Evolutionary conservation across 2,329 filamentous ascomycete species (phyloP), one percentile per base, ranked within the genome.

Genomic region (Stagonosporopsis tanaceti): DNA sequence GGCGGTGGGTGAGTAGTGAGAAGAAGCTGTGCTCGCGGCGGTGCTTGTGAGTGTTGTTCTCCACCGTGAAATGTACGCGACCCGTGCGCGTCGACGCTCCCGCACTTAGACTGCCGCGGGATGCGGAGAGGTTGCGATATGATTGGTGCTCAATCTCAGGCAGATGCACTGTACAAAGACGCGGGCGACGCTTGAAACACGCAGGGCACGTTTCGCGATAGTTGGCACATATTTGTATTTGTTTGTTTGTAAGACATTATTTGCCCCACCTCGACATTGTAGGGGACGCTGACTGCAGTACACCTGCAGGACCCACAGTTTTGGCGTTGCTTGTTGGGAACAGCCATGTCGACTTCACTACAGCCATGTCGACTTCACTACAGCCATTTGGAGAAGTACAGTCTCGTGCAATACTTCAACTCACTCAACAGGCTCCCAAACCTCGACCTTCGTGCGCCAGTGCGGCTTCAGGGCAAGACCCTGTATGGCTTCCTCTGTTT

Each of bases 401-500:
- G 14, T 11, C 38, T 20, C 15, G 17, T 24, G 1, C 6, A 11
- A 12, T 12, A 35, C 8, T 25, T 27, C 20, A 24, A n/a, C 14
- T 58, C 25, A 27, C 25, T 47, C 39, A 17, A 30, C 41, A 5
- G 54, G 57, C 50, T 64, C 60, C 71, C 71, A 75, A 22, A 75
- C 68, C 38, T 74, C 63, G 14, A 72, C 59, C n/a, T 52, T 50
- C 6, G 34, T 56, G 25, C 37, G 48, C 66, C 65, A 69, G 22
- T 63, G 61, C 17, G 69, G 67, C 57, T 65, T 56, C 37, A 72
- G 37, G 8, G 40, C 56, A 47, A 75, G 62, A 1, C 53, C 56
- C 57, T 67, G 50, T 28, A 88, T 50, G 1, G 83, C 70, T 5
- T 59, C 63, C 54, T 75, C 77, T 0, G 84, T 85, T 32, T 74